Base-by-base conservation (phyloP, 345 rosid genomes). In the Turritis glabra region DNA sequence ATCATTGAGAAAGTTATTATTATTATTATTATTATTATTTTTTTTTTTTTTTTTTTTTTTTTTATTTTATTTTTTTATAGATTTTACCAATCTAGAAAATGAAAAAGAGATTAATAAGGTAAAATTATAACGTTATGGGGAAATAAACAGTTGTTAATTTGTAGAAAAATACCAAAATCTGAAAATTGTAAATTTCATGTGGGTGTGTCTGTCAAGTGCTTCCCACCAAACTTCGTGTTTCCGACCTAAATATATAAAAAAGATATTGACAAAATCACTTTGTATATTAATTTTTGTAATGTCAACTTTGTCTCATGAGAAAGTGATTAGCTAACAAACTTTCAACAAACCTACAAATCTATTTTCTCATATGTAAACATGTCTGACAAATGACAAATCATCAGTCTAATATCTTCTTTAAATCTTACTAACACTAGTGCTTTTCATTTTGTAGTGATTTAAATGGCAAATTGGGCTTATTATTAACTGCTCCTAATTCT, bases 311-410 rank as follows among this genome's bases (percentile, higher is more conserved):
- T 75, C 50, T 60, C 47, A 60, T 59, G 22, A 68, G 69, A 59
- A 60, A 75, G 74, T 75, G 74, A 68, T 68, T 69, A 60, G 64
- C 74, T 68, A 75, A 68, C 79, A 60, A 75, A 75, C 74, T 75
- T 68, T 75, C 79, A 75, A 75, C 69, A 30, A 51, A 51, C 47
- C 74, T 50, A 68, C 30, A 58, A 57, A 47, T 23, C 78, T 74
- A 46, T 22, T 66, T 74, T 65, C 67, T 57, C 58, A 56, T 65
- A 18, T 14, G 51, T 3, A 29, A 63, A 63, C 77, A 53, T 73
- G 70, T 25, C 59, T 66, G 15, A 11, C 52, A 74, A 57, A 30
- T 44, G 37, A 17, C 10, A 55, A 66, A 47, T 57, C 51, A 75
- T 67, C 32, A 12, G 7, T 61, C 38, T 47, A 19, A 58, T 47